Conservation (phyloP, 257 asterid genomes). For the Cinchona pubescens region DNA sequence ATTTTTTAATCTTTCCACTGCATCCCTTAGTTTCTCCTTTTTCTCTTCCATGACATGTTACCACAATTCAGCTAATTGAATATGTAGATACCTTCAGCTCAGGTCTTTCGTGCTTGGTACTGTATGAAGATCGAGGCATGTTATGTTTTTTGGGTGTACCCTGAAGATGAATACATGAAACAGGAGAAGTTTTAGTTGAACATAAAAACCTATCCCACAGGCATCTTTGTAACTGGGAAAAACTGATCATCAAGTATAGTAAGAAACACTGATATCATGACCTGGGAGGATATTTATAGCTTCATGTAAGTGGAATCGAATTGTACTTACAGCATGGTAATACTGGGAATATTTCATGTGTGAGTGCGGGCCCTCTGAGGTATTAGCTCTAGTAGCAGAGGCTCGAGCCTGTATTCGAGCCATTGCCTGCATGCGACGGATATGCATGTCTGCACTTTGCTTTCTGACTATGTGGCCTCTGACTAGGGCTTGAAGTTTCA, state of each 20-base stretch:
- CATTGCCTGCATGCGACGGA: conserved; percentile 89
- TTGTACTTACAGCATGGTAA: conserved; percentile 43
- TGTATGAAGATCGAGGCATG: conserved; percentile 23
- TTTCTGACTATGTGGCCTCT: conserved; percentile 88
- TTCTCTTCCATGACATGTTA: not conserved
- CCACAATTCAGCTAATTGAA: too few species aligned
- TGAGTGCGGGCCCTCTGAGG: conserved; percentile 35
- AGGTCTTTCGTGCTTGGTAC: conserved; percentile 31
- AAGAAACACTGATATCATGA: not conserved
- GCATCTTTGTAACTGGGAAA: not conserved
- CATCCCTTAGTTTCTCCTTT: not conserved
- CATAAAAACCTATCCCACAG: not conserved
- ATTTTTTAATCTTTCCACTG: not conserved
- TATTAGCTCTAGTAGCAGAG: conserved; percentile 51
- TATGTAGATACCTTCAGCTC: conserved; percentile 41
- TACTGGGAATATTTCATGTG: conserved; percentile 25
- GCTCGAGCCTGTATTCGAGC: conserved; percentile 97
- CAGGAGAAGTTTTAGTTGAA: conserved; percentile 6
- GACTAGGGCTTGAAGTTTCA: conserved; percentile 92
- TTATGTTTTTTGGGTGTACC: conserved; percentile 31
- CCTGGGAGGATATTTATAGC: not conserved
- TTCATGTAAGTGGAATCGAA: not conserved
- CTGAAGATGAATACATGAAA: conserved; percentile 31
- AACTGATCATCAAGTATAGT: not conserved
- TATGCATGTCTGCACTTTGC: conserved; percentile 89